A percentile compares a stretch with the other conserved stretches of the same genome.
phyloP scores from a whole-genome alignment of 768 basidiomycete species.

The Suillus occidentalis region DNA sequence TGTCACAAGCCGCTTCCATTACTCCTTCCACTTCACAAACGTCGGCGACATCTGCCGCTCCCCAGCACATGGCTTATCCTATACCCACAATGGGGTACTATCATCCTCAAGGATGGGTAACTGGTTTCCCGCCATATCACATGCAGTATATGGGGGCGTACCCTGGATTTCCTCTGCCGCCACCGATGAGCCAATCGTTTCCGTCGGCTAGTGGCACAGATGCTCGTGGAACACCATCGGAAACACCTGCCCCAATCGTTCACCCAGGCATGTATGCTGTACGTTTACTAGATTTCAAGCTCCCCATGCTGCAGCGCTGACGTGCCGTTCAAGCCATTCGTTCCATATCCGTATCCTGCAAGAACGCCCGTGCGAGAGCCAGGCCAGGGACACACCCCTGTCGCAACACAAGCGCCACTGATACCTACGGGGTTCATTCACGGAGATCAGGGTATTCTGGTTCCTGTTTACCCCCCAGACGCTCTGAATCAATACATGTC shows the following conservation, averaged over 20 bases:
- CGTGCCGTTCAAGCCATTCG: conserved; percentile 39
- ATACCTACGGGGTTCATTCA: conserved; percentile 70
- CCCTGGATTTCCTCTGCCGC: conserved; percentile 42
- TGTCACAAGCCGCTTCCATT: conserved; percentile 7
- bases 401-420: conserved; percentile 50
- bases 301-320: conserved; percentile 12
- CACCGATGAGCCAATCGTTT: conserved; percentile 24
- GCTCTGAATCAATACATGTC: conserved; percentile 71
- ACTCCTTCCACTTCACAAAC: conserved; percentile 26
- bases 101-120: conserved; percentile 51
- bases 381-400: conserved; percentile 15
- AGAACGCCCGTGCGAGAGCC: conserved; percentile 25
- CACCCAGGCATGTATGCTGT: conserved; percentile 48
- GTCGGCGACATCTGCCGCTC: conserved; percentile 24
- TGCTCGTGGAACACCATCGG: conserved; percentile 33
- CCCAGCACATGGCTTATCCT: conserved; percentile 34
- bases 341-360: conserved; percentile 47
- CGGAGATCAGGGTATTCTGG: conserved; percentile 69
- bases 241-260: conserved; percentile 38
- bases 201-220: conserved; percentile 39
- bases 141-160: conserved; percentile 51
- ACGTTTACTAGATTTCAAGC: conserved; percentile 21
- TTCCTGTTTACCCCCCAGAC: conserved; percentile 70
- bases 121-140: conserved; percentile 52
- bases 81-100: conserved; percentile 46